Evolutionary conservation across 1,139 yeast species (phyloP), one percentile per base, ranked within the genome.

Genomic region (Kodamaea suecica): DNA sequence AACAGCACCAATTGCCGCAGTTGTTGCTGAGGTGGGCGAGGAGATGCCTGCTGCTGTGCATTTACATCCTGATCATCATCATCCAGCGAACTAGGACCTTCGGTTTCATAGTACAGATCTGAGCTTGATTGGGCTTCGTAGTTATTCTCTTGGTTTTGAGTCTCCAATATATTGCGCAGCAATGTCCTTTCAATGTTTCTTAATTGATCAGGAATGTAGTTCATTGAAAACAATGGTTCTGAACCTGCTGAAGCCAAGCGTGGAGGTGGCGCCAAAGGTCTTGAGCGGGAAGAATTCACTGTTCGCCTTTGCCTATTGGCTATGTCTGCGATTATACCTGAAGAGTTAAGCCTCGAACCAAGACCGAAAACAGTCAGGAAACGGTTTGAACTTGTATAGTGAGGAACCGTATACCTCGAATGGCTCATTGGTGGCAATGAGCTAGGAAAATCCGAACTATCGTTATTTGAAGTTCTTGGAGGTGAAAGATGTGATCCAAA

Each of bases 261-360:
- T 23, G 4, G 30, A 26, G 9, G 27, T 23, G 4, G 30, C 28
- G 9, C 23, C 10, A 14, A 25, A 21, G 17, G 29, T 13, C 17
- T 20, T 17, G 20, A 11, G 29, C 25, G 19, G 27, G 13, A 17
- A 16, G 23, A n/a, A n/a, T n/a, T n/a, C n/a, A n/a, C n/a, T n/a
- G n/a, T n/a, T n/a, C n/a, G n/a, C n/a, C n/a, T n/a, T n/a, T n/a
- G n/a, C n/a, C n/a, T n/a, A n/a, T n/a, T n/a, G n/a, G n/a, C n/a
- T n/a, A n/a, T n/a, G n/a, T n/a, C n/a, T n/a, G n/a, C n/a, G n/a
- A 46, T 35, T 26, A 46, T 37, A 27, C 43, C 41, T 16, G 45
- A 30, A 23, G 46, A 38, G 35, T 45, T 41, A 23, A 46, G 42
- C 26, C 46, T 37, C 3, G 43, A 35, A 4, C 46, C 44, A 10